Percentiles rank a stretch among this genome's conserved stretches.
These are phyloP conservation scores for Chaetomium cochliodes DNA, from an alignment of 495 filamentous ascomycete species.

Conservation along the genomic window DNA sequence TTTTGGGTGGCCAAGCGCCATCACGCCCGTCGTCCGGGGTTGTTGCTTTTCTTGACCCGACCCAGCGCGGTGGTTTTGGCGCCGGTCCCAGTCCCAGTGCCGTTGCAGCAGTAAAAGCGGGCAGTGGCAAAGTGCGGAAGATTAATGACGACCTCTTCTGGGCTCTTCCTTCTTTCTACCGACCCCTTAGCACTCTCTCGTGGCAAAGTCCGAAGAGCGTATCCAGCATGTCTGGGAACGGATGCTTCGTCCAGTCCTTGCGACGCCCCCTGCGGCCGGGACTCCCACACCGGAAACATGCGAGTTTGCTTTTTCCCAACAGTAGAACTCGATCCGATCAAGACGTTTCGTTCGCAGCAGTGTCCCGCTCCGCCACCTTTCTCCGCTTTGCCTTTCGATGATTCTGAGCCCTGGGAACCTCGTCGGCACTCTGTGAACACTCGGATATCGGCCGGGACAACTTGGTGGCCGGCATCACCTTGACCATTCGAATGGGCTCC, in stretches of 20 bases:
- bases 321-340: background rate
- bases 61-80: background rate
- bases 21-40: background rate
- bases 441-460: background rate
- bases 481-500: background rate
- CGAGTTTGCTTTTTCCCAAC: background rate
- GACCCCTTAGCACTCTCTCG: background rate
- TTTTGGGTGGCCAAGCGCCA: background rate
- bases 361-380: constrained; percentile 5
- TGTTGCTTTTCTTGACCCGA: background rate
- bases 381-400: constrained; percentile 2
- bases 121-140: background rate
- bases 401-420: background rate
- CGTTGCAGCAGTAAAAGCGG: background rate
- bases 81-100: background rate
- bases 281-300: too few species aligned
- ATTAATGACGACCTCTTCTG: background rate
- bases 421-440: background rate
- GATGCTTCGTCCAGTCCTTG: background rate
- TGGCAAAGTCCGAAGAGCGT: background rate
- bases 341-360: background rate
- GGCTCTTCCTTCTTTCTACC: background rate
- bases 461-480: background rate
- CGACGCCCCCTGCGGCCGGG: too few species aligned
- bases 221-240: too few species aligned